Percentiles rank a stretch among this genome's conserved stretches.
These are phyloP conservation scores for Thymus quinquecostatus DNA, from an alignment of 257 asterid species.

Conservation along the genomic window DNA sequence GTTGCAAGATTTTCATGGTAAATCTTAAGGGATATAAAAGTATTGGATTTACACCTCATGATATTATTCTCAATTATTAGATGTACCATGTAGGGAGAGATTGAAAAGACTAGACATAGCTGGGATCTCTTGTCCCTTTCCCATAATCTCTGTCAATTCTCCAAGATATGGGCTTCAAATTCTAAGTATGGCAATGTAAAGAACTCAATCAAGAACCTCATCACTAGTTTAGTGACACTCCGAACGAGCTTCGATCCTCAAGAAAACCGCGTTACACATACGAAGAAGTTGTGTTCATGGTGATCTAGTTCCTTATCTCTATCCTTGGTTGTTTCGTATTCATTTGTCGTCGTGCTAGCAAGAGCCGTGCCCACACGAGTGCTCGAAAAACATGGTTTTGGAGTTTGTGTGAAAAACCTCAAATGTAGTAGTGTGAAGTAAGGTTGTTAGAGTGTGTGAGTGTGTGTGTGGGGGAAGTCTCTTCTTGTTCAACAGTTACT, in stretches of 20 bases:
- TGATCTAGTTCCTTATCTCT: slow-evolving; percentile 40
- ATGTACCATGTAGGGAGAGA: slow-evolving; percentile 39
- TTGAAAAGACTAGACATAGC: slow-evolving; percentile 42
- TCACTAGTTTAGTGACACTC: background rate
- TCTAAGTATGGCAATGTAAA: slow-evolving; percentile 37
- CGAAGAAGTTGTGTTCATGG: slow-evolving; percentile 27
- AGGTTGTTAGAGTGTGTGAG: background rate
- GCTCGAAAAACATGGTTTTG: slow-evolving; percentile 18
- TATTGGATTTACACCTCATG: background rate
- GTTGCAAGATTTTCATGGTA: background rate
- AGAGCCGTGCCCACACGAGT: slow-evolving; percentile 25
- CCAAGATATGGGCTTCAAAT: slow-evolving; percentile 48
- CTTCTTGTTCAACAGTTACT: slow-evolving; percentile 11
- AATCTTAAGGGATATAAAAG: too few species aligned
- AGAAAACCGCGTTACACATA: slow-evolving; percentile 36
- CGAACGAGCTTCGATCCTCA: too few species aligned
- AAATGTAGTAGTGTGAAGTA: background rate
- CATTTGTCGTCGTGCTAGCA: slow-evolving; percentile 15
- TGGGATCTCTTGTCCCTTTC: slow-evolving; percentile 55
- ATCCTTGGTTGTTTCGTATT: background rate
- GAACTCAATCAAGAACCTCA: slow-evolving; percentile 14
- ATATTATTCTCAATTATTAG: slow-evolving; percentile 38
- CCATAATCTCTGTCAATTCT: slow-evolving; percentile 43
- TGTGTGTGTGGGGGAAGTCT: slow-evolving; percentile 12
- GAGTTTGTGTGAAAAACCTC: background rate